phyloP scores from a whole-genome alignment of 495 filamentous ascomycete genomes.

The Schizothecium vesticola region DNA sequence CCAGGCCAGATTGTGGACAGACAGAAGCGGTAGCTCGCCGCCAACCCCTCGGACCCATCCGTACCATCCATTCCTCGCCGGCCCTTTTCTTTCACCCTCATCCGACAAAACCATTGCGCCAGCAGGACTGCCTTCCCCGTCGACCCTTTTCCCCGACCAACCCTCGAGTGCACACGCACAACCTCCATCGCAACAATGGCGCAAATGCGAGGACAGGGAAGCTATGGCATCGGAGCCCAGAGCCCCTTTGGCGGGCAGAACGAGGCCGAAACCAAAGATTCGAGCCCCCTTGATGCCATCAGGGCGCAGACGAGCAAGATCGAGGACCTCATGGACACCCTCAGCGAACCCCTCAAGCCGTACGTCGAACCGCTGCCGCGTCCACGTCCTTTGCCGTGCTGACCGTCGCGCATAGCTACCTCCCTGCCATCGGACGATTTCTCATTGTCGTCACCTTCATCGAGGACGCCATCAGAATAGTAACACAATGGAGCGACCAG shows the following conservation, averaged over 20 bases:
- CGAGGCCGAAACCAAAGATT: slow-evolving; percentile 60
- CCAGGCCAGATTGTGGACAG: not conserved
- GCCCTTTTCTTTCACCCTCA: not conserved
- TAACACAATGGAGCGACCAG: slow-evolving; percentile 98
- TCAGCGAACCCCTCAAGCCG: slow-evolving; percentile 93
- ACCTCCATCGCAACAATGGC: slow-evolving; percentile 54
- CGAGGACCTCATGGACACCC: slow-evolving; percentile 85
- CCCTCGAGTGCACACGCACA: not conserved
- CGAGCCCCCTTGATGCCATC: slow-evolving; percentile 85
- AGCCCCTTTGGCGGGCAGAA: slow-evolving; percentile 57
- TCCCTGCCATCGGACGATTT: slow-evolving; percentile 93
- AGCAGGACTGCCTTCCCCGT: slow-evolving; percentile 23
- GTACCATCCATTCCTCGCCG: not conserved
- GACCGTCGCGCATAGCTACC: slow-evolving; percentile 54
- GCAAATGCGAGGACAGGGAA: slow-evolving; percentile 92
- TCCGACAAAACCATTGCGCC: slow-evolving; percentile 6
- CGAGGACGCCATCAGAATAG: slow-evolving; percentile 90
- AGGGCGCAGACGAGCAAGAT: slow-evolving; percentile 96
- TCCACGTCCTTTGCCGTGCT: not conserved
- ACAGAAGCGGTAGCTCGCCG: not conserved
- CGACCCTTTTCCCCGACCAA: not conserved
- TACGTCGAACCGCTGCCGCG: slow-evolving; percentile 50
- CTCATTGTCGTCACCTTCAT: slow-evolving; percentile 98
- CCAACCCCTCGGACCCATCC: not conserved
- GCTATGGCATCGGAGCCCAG: slow-evolving; percentile 83